Evolutionary conservation across 1,139 yeast species (phyloP).

Genomic region (Scheffersomyces quercinus): DNA sequence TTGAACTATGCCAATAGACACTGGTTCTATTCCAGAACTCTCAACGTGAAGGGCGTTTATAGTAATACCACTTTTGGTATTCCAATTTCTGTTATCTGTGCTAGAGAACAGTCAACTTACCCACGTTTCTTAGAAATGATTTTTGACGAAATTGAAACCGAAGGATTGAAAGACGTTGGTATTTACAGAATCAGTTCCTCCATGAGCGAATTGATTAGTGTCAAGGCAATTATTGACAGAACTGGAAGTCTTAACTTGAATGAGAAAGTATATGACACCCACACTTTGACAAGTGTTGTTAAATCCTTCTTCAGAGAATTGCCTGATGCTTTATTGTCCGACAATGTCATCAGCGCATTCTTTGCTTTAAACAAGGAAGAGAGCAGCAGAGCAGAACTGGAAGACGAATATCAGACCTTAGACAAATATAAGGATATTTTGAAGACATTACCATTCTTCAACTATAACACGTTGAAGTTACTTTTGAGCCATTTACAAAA

Average conservation of each 20-base stretch:
- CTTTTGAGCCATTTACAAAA: constrained; percentile 68
- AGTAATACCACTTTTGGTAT: constrained; percentile 76
- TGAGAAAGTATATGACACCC: constrained; percentile 75
- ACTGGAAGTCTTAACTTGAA: constrained; percentile 60
- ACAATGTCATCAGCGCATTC: constrained; percentile 48
- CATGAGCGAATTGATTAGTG: constrained; percentile 68
- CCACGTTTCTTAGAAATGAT: constrained; percentile 70
- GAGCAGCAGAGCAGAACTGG: constrained; percentile 22
- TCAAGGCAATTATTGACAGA: constrained; percentile 74
- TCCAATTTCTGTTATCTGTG: constrained; percentile 75
- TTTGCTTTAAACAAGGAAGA: constrained; percentile 39
- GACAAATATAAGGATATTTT: constrained; percentile 47
- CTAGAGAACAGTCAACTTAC: constrained; percentile 59
- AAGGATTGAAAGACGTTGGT: constrained; percentile 90
- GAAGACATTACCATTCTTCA: constrained; percentile 56
- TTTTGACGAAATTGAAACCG: constrained; percentile 71
- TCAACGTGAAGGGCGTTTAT: constrained; percentile 32
- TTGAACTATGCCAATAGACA: constrained; percentile 52
- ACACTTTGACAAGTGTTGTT: constrained; percentile 87
- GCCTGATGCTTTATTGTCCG: constrained; percentile 82
- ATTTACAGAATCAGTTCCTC: constrained; percentile 92
- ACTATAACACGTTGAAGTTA: constrained; percentile 66
- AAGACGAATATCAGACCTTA: constrained; percentile 21
- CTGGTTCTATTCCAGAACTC: constrained; percentile 52
- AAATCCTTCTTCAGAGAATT: constrained; percentile 83